Evolutionary conservation across 441 rosid genomes (phyloP), one percentile per base, ranked within the genome.

Genomic region (Populus tomentosa): DNA sequence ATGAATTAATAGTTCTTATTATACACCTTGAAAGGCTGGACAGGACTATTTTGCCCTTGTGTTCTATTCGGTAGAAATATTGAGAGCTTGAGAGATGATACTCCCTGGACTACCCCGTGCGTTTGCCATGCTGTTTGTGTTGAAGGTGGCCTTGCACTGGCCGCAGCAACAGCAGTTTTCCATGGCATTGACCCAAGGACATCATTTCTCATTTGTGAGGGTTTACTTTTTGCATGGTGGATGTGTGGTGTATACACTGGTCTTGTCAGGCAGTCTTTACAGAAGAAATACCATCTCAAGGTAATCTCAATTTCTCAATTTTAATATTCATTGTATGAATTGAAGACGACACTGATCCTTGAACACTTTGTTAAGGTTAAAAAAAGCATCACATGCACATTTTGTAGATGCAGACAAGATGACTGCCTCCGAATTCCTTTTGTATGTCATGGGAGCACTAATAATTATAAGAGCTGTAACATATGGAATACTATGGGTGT

Each of bases 181-280:
- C 83, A 89, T 71, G 98, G 99, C 21, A 76, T 93, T 77, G 97
- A 91, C 74, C 97, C 97, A 14, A 83, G 87, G 78, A 91, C 97
- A 21, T 85, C 95, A 30, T 90, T 91, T 23, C 94, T 95, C 76
- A 86, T 93, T 7, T 85, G 90, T 16, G 99, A 95, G 86, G 88
- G 94, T 71, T 87, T 94, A 75, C 87, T 94, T 74, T 95, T 95
- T 76, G 89, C 97, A 69, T 95, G 98, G 99, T 92, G 98, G 99
- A 88, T 95, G 86, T 93, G 98, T 82, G 98, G 98, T 64, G 91
- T 93, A 77, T 95, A 93, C 75, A 93, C 92, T 56, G 98, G 99
- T 68, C 83, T 93, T 75, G 79, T 87, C 78, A 90, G 98, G 10
- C 97, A 93, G 79, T 87, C 94, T 61, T 82, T 95, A 56, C 97